Evolutionary conservation across 495 filamentous ascomycete species (phyloP).

Genomic region (Talaromyces wortmannii): DNA sequence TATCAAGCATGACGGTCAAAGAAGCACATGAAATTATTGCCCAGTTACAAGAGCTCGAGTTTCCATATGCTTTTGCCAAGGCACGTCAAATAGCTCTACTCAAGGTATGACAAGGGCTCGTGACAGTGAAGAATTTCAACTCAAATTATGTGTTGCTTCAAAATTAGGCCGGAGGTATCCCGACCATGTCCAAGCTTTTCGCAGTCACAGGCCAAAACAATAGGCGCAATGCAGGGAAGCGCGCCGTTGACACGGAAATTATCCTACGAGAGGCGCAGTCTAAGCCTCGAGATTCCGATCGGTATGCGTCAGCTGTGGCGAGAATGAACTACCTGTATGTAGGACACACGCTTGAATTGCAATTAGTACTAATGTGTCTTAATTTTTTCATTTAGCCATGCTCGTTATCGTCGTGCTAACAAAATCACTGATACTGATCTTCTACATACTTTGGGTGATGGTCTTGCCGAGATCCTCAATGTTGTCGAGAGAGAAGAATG

Average conservation of each 20-base stretch:
- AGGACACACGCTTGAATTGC: not conserved
- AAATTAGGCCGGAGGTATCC: constrained; percentile 24
- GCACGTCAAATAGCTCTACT: constrained; percentile 19
- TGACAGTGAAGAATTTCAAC: not conserved
- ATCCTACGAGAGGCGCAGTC: constrained; percentile 20
- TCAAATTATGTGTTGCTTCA: not conserved
- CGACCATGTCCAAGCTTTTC: constrained; percentile 29
- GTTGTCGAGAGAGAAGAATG: constrained; percentile 31
- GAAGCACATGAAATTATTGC: constrained; percentile 21
- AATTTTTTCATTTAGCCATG: constrained; percentile 17
- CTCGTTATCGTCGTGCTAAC: constrained; percentile 22
- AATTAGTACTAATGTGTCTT: not conserved
- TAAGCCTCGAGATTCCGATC: constrained; percentile 19
- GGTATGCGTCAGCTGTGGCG: constrained; percentile 25
- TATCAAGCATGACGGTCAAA: constrained; percentile 24
- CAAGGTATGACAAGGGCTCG: constrained; percentile 13
- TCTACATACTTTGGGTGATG: constrained; percentile 35
- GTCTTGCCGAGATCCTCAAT: constrained; percentile 25
- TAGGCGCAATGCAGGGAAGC: constrained; percentile 18
- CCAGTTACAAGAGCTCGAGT: constrained; percentile 21
- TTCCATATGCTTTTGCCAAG: constrained; percentile 18
- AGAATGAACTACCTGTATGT: constrained; percentile 39
- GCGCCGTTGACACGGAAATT: constrained; percentile 23
- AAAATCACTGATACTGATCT: constrained; percentile 36
- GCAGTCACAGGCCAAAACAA: constrained; percentile 25